Evolutionary conservation across 768 basidiomycete genomes (phyloP), one percentile per base, ranked within the genome.

Genomic region (Tricholoma hemisulphureum): DNA sequence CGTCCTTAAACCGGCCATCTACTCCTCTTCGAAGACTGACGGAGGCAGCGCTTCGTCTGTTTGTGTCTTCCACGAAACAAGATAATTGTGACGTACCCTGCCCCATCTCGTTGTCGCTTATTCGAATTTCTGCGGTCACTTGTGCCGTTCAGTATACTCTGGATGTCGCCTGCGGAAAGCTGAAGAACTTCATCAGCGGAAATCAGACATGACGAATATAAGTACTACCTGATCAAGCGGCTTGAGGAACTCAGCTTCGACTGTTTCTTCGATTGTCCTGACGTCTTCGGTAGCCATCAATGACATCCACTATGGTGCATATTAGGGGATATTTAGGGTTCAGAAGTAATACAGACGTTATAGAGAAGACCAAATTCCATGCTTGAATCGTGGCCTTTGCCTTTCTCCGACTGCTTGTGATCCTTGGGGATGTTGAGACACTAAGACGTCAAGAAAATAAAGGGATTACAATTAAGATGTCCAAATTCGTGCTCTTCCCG

Each of bases 1-100:
- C 53, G 43, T 69, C 69, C 18, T 62, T 59, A 57, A 69, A 71
- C 6, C 59, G 58, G 10, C 58, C 55, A 46, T 64, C 57, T 24
- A 45, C 35, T 10, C 56, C 59, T 31, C 65, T 52, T 18, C 49
- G 46, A 23, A 68, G 46, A 11, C 65, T 68, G 50, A 8, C 14
- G 14, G 52, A 29, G 24, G 41, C 50, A 29, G 46, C 43, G 14
- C 24, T 10, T 41, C 11, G 39, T 21, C 18, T 41, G 18, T 7
- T 18, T 41, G 16, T 7, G 18, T n/a, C 13, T 7, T 18, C 6
- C 37, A 16, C 5, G 2, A 32, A 32, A 9, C 32, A 32, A 35
- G n/a, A 31, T 35, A 46, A 3, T 18, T 35, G n/a, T 26, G n/a
- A 18, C 49, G 21, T 49, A 65, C 65, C 61, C 59, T 20, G 59